Evolutionary conservation across 2,329 filamentous ascomycete genomes (phyloP).

Genomic region (Paecilomyces sp.): DNA sequence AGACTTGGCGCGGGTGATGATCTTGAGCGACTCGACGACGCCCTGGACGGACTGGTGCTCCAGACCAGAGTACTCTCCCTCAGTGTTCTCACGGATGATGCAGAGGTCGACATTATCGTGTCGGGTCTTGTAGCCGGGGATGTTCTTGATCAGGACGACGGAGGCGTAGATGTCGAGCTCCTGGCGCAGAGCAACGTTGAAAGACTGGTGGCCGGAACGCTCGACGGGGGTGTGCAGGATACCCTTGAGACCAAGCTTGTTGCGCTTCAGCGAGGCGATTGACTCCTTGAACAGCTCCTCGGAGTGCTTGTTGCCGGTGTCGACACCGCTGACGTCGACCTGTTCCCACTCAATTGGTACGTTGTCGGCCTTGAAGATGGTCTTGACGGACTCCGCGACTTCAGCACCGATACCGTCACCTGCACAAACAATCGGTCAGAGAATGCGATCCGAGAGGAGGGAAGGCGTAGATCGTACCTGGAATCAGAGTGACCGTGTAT

Average conservation of each 20-base stretch:
- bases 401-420: constrained; percentile 96
- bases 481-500: constrained; percentile 97
- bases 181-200: constrained; percentile 98
- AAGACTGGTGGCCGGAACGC: constrained; percentile 94
- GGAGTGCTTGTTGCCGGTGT: constrained; percentile 75
- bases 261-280: constrained; percentile 89
- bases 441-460: neutral
- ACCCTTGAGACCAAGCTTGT: constrained; percentile 98
- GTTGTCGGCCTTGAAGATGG: constrained; percentile 99
- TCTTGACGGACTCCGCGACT: constrained; percentile 96
- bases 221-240: constrained; percentile 97
- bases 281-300: constrained; percentile 95
- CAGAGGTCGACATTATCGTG: constrained; percentile 96
- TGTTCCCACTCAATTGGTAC: constrained; percentile 99
- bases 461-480: constrained; percentile 52
- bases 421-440: constrained; percentile 17
- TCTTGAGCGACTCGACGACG: constrained; percentile 98
- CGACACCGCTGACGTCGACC: constrained; percentile 88
- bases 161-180: constrained; percentile 99
- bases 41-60: constrained; percentile 96
- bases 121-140: constrained; percentile 94
- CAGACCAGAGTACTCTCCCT: constrained; percentile 98
- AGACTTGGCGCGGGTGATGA: constrained; percentile 97
- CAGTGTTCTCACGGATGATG: constrained; percentile 99
- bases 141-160: constrained; percentile 98